These are phyloP conservation scores for Termitomyces sp. DNA, from an alignment of 768 basidiomycete genomes.

Conservation along the genomic window DNA sequence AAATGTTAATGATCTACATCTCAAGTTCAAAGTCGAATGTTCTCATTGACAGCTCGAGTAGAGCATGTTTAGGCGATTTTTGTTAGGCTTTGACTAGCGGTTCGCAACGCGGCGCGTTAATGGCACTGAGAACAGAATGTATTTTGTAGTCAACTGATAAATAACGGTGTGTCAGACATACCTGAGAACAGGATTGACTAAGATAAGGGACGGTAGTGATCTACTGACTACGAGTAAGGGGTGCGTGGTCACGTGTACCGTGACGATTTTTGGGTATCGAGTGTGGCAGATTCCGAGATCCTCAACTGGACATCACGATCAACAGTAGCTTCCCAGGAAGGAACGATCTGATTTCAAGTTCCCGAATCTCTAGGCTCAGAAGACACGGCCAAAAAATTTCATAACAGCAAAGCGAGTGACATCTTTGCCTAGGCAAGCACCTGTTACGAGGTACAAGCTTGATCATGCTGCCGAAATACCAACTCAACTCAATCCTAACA, in stretches of 20 bases:
- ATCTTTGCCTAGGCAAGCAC: not conserved
- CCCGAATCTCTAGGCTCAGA: not conserved
- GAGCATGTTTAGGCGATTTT: slow-evolving; percentile 18
- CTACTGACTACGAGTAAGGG: too few species aligned
- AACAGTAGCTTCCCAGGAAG: not conserved
- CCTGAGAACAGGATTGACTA: too few species aligned
- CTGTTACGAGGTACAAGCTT: slow-evolving; percentile 7
- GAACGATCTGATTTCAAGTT: not conserved
- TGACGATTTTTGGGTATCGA: slow-evolving; percentile 19
- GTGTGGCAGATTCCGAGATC: not conserved
- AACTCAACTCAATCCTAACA: not conserved
- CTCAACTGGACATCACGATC: not conserved
- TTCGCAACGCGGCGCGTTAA: too few species aligned
- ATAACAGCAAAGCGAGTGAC: not conserved
- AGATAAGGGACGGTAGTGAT: too few species aligned
- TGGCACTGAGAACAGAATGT: too few species aligned
- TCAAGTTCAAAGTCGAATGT: slow-evolving; percentile 13
- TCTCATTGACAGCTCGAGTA: slow-evolving; percentile 11
- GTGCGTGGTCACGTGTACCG: too few species aligned
- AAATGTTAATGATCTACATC: not conserved
- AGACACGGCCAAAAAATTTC: not conserved
- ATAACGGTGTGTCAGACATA: too few species aligned
- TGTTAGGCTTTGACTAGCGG: too few species aligned
- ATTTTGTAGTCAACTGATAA: too few species aligned
- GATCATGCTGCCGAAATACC: not conserved